Evolutionary conservation across 2,329 filamentous ascomycete genomes (phyloP).

Genomic region (Cyanodermella asteris): DNA sequence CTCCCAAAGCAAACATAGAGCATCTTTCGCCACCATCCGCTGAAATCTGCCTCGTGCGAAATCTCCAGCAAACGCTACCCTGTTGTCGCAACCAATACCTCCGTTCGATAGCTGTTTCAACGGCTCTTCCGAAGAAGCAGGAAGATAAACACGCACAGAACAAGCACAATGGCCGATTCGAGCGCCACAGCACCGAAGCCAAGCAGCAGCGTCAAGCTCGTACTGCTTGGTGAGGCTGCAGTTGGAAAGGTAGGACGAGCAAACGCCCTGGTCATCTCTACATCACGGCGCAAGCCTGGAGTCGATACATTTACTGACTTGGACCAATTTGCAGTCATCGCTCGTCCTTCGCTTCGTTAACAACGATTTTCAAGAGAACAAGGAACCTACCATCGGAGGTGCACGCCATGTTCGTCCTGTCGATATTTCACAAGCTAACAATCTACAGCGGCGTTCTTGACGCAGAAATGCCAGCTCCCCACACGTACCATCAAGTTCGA

Average conservation of each 20-base stretch:
- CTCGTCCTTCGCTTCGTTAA: conserved; percentile 96
- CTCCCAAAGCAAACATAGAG: too few relatives aligned
- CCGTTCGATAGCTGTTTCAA: too few relatives aligned
- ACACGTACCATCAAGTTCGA: conserved; percentile 81
- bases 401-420: conserved; percentile 15
- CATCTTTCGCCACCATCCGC: too few relatives aligned
- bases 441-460: conserved; percentile 69
- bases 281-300: neutral
- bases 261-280: neutral
- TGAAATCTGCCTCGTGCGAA: too few relatives aligned
- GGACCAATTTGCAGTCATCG: conserved; percentile 47
- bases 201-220: conserved; percentile 98
- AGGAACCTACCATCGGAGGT: conserved; percentile 98
- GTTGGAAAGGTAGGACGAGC: conserved; percentile 66
- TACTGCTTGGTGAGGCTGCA: conserved; percentile 87
- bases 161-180: conserved; percentile 44
- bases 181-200: conserved; percentile 59
- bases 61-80: too few relatives aligned
- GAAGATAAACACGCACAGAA: neutral
- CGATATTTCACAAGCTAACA: conserved; percentile 5
- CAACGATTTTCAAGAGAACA: conserved; percentile 99
- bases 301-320: conserved; percentile 7
- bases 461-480: conserved; percentile 93
- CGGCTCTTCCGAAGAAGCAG: neutral
- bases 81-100: too few relatives aligned